Evolutionary conservation across 306 rosid genomes (phyloP).

Genomic region (Castanospermum australe): DNA sequence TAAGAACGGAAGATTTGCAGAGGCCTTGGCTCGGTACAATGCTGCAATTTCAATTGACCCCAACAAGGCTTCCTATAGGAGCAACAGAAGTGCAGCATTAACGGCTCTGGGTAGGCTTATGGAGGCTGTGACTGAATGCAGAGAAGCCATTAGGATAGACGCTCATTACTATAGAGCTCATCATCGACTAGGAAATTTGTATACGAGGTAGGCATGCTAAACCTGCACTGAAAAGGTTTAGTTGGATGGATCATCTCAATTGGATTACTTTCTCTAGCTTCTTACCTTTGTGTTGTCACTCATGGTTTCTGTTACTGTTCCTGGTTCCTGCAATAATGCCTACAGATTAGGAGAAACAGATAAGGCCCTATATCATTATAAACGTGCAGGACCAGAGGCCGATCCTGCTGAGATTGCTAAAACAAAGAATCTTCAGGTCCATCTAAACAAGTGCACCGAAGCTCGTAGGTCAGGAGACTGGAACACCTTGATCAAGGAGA

Average conservation of each 20-base stretch:
- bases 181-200: constrained; percentile 68
- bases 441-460: constrained; percentile 69
- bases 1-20: constrained; percentile 72
- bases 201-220: constrained; percentile 46
- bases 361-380: constrained; percentile 68
- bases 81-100: constrained; percentile 84
- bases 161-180: constrained; percentile 85
- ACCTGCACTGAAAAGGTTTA: neutral
- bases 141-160: constrained; percentile 74
- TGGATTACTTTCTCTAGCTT: neutral
- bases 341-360: constrained; percentile 75
- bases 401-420: constrained; percentile 61
- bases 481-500: constrained; percentile 63
- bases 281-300: neutral
- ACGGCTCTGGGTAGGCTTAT: constrained; percentile 72
- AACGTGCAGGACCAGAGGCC: constrained; percentile 72
- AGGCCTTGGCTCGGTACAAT: constrained; percentile 74
- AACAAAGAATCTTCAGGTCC: constrained; percentile 52
- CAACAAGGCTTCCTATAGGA: constrained; percentile 74
- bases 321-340: neutral
- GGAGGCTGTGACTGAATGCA: constrained; percentile 79
- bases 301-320: neutral
- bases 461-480: constrained; percentile 76
- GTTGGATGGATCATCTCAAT: neutral
- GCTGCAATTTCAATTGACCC: constrained; percentile 80